Evolutionary conservation across 2,329 filamentous ascomycete genomes (phyloP).

Genomic region (Scedosporium minutisporum): DNA sequence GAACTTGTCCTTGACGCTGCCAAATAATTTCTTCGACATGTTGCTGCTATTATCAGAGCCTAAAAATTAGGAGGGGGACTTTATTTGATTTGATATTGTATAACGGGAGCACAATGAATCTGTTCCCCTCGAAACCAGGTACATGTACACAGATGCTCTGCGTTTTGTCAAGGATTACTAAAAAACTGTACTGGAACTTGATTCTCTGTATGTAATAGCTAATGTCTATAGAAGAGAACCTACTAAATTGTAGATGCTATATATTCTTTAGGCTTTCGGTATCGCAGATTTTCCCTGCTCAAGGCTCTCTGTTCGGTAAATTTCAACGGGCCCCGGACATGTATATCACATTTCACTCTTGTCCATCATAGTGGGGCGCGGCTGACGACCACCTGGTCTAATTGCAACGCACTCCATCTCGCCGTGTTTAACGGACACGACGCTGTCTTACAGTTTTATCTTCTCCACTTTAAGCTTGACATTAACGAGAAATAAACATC

Average conservation of each 20-base stretch:
- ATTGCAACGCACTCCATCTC: conserved; percentile 10
- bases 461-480: conserved; percentile 4
- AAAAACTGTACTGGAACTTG: no score
- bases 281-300: no score
- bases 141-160: no score
- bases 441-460: conserved; percentile 8
- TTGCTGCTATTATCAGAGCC: neutral
- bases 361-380: conserved; percentile 2
- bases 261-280: no score
- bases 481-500: no score
- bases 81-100: no score
- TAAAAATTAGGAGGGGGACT: neutral
- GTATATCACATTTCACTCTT: conserved; percentile 9
- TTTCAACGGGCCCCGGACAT: conserved; percentile 8
- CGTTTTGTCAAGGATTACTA: no score
- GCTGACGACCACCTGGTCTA: conserved; percentile 1
- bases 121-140: no score
- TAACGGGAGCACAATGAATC: no score
- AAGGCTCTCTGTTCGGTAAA: neutral
- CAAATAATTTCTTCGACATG: conserved; percentile 17
- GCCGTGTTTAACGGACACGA: conserved; percentile 10
- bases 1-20: conserved; percentile 24
- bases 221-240: no score
- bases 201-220: no score
- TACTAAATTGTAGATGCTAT: no score